Evolutionary conservation across 179 eudicot species (phyloP), one percentile per base, ranked within the genome.

Genomic region (Drosera spatulata): DNA sequence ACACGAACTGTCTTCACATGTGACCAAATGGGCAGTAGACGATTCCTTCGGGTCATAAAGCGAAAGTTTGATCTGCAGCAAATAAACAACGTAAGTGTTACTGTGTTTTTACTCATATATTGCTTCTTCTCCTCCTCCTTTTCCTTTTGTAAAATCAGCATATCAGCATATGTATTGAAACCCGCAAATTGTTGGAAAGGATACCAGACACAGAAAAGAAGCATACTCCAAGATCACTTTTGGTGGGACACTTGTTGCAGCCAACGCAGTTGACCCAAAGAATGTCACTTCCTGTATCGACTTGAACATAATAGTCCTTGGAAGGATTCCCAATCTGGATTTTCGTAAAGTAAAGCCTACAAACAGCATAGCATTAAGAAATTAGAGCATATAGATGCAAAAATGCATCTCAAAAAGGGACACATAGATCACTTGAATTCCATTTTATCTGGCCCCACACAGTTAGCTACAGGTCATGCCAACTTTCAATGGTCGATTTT

Each of bases 221-320:
- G 46, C 85, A 53, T 86, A 93, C 99, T 58, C 85, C 79, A 39
- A 89, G 84, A 63, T 77, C 77, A 62, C 90, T 86, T 73, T 77
- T 80, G 50, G 46, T 73, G 10, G 99, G 97, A 62, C 99, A 93
- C 38, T 49, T 77, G 6, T 73, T 71, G 61, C 99, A 93, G 63
- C 87, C 87, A 58, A 62, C 80, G 66, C 99, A 90, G 55, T 86
- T 93, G 63, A 93, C 85, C 99, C 99, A 93, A 64, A 86, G 69
- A 55, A 93, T 59, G 62, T 93, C 95, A 69, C 96, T 93, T 79
- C 99, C 99, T 13, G 99, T 93, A 72, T 93, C 99, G 13, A 93
- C 82, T 70, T 93, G 99, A 50, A 93, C 85, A 58, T 89, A 77
- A 64, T 78, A 89, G 53, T 81, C 83, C 62, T 65, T 75, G 42